Conservation (phyloP, 1,284 basidiomycete genomes). For the Ceratobasidium sp. region DNA sequence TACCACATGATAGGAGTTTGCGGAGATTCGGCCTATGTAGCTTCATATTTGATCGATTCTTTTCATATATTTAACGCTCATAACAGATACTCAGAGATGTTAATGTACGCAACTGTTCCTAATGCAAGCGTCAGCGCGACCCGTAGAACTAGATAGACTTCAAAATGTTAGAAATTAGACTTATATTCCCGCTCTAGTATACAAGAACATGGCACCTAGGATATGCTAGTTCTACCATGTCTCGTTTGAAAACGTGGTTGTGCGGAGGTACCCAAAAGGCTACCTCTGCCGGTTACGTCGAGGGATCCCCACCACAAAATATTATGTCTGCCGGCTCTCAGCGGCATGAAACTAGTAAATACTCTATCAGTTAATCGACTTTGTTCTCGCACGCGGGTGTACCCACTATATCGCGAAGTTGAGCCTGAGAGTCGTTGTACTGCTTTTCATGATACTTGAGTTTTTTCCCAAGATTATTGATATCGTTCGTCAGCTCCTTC, state of each 20-base stretch:
- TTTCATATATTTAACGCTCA: background rate
- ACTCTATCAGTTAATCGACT: background rate
- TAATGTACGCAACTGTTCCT: background rate
- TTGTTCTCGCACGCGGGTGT: background rate
- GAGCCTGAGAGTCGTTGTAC: slow-evolving; percentile 86
- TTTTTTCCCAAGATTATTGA: slow-evolving; percentile 82
- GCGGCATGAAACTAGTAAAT: slow-evolving; percentile 26
- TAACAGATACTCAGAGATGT: background rate
- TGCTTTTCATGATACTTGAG: slow-evolving; percentile 91
- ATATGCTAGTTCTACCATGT: no score
- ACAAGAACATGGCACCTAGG: background rate
- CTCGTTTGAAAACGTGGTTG: no score
- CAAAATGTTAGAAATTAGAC: background rate
- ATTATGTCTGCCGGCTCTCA: slow-evolving; percentile 20
- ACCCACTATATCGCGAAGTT: slow-evolving; percentile 87
- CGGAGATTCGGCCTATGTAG: background rate
- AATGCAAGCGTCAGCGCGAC: background rate
- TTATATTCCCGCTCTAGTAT: background rate
- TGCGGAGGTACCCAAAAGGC: no score
- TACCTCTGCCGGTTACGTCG: background rate
- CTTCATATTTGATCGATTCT: background rate
- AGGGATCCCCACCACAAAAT: background rate
- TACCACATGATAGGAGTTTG: slow-evolving; percentile 53
- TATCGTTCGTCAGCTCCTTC: slow-evolving; percentile 83
- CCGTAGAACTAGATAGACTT: background rate